Evolutionary conservation across 441 rosid genomes (phyloP), one percentile per base, ranked within the genome.

Genomic region (Pelargonium citronellum): DNA sequence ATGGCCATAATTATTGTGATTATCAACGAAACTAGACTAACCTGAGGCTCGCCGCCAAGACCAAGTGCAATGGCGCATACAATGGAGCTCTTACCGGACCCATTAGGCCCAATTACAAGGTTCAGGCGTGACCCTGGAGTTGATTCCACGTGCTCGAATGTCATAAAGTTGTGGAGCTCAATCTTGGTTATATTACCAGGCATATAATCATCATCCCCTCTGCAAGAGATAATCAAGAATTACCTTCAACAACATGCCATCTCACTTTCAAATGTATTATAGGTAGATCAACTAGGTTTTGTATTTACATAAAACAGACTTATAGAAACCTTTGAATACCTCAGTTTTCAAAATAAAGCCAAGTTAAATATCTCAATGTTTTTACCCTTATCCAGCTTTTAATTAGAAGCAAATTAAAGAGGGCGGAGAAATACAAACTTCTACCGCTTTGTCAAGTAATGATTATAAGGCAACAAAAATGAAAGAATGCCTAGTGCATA

Each of bases 61-160:
- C 96, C 89, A 73, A 95, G 92, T 1, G 97, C 99, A 77, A 91
- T 92, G 73, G 97, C 99, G 66, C 99, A 95, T 46, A 95, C 99
- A 73, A 95, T 85, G 68, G 99, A 89, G 79, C 99, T 95, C 83
- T 95, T 95, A 20, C 99, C 98, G 0, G 97, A 92, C 57, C 98
- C 99, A 64, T 95, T 95, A 12, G 98, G 99, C 70, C 98, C 99
- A 79, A 92, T 89, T 3, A 95, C 93, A 71, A 95, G 92, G 85
- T 92, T 92, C 71, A 95, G 78, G 19, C 97, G 91, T 15, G 99
- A 80, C 13, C 90, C 91, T 16, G 98, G 98, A 75, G 87, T 90
- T 86, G 95, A 95, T 7, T 82, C 79, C 77, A 92, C 76, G 77
- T 82, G 81, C 71, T 87, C 86, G 71, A 87, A 92, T 0, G 95